A percentile compares a stretch with the other conserved stretches of the same genome.
Evolutionary conservation across 2,329 filamentous ascomycete species (phyloP).

Genomic region (Alternaria sp.): DNA sequence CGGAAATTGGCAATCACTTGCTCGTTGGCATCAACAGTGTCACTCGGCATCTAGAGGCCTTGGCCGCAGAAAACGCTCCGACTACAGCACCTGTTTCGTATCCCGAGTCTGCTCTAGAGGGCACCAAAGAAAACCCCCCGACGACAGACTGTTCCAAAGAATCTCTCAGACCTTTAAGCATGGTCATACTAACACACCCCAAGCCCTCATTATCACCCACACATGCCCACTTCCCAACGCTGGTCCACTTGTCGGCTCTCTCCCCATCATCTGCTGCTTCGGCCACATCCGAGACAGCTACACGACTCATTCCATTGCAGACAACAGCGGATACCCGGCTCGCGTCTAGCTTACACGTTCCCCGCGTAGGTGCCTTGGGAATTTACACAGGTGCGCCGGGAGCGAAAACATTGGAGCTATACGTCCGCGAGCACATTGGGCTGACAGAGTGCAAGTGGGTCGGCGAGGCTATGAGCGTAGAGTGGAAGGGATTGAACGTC

Average conservation of each 20-base stretch:
- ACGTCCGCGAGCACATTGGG: slow-evolving; percentile 61
- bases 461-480: slow-evolving; percentile 50
- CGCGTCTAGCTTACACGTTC: slow-evolving; percentile 64
- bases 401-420: slow-evolving; percentile 63
- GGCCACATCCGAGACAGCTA: slow-evolving; percentile 41
- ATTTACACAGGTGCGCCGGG: slow-evolving; percentile 64
- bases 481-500: slow-evolving; percentile 55
- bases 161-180: slow-evolving; percentile 16
- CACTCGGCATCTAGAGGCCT: slow-evolving; percentile 63
- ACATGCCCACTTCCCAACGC: slow-evolving; percentile 44
- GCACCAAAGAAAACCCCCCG: neutral
- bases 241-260: slow-evolving; percentile 35
- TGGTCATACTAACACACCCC: slow-evolving; percentile 45
- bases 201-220: slow-evolving; percentile 40
- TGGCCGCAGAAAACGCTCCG: slow-evolving; percentile 39
- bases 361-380: slow-evolving; percentile 70
- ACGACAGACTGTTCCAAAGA: neutral
- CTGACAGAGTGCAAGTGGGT: slow-evolving; percentile 65
- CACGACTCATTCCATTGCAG: slow-evolving; percentile 68
- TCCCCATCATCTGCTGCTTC: neutral
- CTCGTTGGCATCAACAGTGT: slow-evolving; percentile 71
- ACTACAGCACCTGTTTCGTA: slow-evolving; percentile 7
- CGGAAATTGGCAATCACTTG: slow-evolving; percentile 59
- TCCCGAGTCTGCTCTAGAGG: neutral
- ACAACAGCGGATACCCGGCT: slow-evolving; percentile 65